These are phyloP conservation scores for Ephemerocybe angulata DNA, from an alignment of 768 basidiomycete genomes.

Conservation along the genomic window DNA sequence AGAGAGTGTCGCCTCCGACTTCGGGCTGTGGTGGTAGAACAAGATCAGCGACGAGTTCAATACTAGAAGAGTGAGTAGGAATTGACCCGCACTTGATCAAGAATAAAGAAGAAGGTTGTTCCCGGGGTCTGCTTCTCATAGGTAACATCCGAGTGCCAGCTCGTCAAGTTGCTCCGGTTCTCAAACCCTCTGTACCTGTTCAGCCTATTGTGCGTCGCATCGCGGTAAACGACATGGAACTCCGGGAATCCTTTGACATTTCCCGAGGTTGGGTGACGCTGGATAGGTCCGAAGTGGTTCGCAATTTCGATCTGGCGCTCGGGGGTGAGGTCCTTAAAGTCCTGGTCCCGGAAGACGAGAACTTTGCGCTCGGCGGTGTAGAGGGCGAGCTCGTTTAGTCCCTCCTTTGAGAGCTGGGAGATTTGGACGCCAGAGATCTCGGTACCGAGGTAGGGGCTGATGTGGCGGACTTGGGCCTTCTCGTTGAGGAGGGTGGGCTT, in stretches of 20 bases:
- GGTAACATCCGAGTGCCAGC: constrained; percentile 55
- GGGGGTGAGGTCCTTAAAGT: constrained; percentile 52
- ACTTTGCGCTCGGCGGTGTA: constrained; percentile 50
- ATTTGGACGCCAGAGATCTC: constrained; percentile 51
- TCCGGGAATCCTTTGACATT: constrained; percentile 53
- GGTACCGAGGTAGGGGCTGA: constrained; percentile 51
- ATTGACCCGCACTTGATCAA: constrained; percentile 35
- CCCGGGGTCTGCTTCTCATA: constrained; percentile 54
- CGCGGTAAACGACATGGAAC: constrained; percentile 56
- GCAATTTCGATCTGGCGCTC: constrained; percentile 52
- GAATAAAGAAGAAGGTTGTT: constrained; percentile 53
- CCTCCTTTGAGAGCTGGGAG: constrained; percentile 46
- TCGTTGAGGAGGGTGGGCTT: constrained; percentile 47
- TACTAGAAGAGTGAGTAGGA: no score
- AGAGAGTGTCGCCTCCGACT: constrained; percentile 17
- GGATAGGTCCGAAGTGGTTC: constrained; percentile 41
- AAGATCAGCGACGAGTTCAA: not conserved
- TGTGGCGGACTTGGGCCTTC: constrained; percentile 33
- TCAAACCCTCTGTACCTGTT: constrained; percentile 35
- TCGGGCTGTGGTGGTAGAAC: constrained; percentile 2
- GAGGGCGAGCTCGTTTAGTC: constrained; percentile 50
- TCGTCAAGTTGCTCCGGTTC: constrained; percentile 35
- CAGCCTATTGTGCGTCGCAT: constrained; percentile 39
- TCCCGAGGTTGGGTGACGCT: constrained; percentile 43
- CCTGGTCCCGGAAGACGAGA: constrained; percentile 54